Evolutionary conservation across 2,329 filamentous ascomycete genomes (phyloP).

Genomic region (Thielaviopsis ethacetica): DNA sequence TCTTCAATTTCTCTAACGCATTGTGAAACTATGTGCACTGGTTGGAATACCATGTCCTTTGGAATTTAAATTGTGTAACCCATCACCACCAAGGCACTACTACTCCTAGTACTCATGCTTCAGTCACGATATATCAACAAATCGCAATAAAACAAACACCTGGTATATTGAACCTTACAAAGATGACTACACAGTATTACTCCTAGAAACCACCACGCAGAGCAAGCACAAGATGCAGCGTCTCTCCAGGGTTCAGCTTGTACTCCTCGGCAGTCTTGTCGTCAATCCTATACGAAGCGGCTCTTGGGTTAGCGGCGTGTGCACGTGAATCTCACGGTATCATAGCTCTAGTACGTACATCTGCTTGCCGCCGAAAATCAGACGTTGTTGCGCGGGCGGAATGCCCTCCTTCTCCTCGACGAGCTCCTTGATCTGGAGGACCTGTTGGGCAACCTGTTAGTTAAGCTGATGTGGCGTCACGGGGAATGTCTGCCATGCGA

Average conservation of each 20-base stretch:
- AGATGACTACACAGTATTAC: too few species aligned
- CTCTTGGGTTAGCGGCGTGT: background rate
- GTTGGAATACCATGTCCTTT: too few species aligned
- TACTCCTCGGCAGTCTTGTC: constrained; percentile 90
- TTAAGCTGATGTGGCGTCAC: too few species aligned
- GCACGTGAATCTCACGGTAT: background rate
- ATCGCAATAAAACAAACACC: too few species aligned
- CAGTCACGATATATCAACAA: constrained; percentile 11
- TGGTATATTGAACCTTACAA: too few species aligned
- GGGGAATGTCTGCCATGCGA: background rate
- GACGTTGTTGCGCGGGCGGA: constrained; percentile 84
- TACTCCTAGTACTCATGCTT: constrained; percentile 17
- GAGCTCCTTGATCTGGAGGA: constrained; percentile 93
- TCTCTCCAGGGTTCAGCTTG: constrained; percentile 77
- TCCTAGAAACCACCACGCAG: constrained; percentile 55
- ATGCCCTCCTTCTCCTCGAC: constrained; percentile 99
- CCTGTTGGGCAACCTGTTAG: constrained; percentile 30
- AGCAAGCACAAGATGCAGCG: constrained; percentile 86
- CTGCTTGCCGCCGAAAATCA: constrained; percentile 96
- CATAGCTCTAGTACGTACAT: constrained; percentile 44
- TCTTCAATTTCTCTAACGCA: too few species aligned
- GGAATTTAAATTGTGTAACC: too few species aligned
- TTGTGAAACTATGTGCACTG: too few species aligned
- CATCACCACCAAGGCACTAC: too few species aligned
- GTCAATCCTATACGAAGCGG: constrained; percentile 52